phyloP scores from a whole-genome alignment of 2,329 filamentous ascomycete species.

The Paecilomyces niveus region DNA sequence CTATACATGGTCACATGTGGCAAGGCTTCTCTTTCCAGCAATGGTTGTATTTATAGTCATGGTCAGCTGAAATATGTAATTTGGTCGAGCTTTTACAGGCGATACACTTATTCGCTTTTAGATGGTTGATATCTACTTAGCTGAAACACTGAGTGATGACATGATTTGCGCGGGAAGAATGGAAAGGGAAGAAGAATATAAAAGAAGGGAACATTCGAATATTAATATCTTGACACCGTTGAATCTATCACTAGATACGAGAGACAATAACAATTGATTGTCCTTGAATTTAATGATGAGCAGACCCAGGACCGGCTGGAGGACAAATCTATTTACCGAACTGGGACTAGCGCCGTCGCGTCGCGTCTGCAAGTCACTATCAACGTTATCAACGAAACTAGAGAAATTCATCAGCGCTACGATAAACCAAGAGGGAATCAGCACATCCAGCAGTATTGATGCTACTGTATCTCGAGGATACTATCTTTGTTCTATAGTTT shows the following conservation, averaged over 20 bases:
- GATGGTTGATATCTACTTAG: not conserved
- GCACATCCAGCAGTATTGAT: not conserved
- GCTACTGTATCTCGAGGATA: not conserved
- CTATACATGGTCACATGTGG: not conserved
- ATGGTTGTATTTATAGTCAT: not conserved
- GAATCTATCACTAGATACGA: too few species aligned
- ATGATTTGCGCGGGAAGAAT: not conserved
- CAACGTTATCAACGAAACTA: constrained; percentile 5
- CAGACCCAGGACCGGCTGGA: not conserved
- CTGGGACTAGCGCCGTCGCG: constrained; percentile 10
- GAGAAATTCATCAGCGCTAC: not conserved
- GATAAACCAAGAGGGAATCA: not conserved
- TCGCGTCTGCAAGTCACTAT: constrained; percentile 14
- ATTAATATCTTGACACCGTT: not conserved
- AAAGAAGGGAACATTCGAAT: too few species aligned
- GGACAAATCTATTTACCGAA: not conserved
- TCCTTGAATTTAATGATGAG: not conserved
- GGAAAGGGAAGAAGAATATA: not conserved
- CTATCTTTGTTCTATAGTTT: not conserved
- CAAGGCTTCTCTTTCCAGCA: not conserved
- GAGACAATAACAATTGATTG: too few species aligned
- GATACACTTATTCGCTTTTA: too few species aligned
- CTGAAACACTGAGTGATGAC: constrained; percentile 2
- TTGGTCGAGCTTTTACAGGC: not conserved
- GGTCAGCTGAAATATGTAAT: not conserved